Conservation (phyloP, 768 basidiomycete genomes). For the Kwoniella pini region DNA sequence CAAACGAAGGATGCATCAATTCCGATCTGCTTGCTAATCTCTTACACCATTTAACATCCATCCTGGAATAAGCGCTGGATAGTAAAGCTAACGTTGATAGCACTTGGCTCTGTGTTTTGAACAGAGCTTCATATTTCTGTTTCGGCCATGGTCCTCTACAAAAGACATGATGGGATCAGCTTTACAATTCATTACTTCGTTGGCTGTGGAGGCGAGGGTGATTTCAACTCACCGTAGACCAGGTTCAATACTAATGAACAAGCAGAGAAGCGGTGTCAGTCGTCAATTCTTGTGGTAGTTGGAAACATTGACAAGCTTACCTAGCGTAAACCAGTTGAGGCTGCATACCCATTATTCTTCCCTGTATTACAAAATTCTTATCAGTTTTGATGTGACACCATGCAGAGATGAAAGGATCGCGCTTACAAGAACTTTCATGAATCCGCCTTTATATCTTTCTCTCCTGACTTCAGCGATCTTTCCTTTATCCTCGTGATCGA, state of each 20-base stretch:
- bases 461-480: conserved; percentile 42
- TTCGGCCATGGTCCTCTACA: conserved; percentile 62
- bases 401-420: background rate
- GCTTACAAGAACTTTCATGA: conserved; percentile 46
- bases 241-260: conserved; percentile 31
- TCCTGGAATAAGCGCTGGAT: conserved; percentile 56
- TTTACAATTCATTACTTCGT: too few species aligned
- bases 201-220: conserved; percentile 40
- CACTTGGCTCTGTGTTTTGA: conserved; percentile 58
- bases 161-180: too few species aligned
- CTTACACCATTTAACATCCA: conserved; percentile 58
- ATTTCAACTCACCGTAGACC: conserved; percentile 28
- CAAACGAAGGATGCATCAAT: conserved; percentile 63
- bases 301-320: conserved; percentile 20
- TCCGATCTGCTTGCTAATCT: conserved; percentile 58
- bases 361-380: too few species aligned
- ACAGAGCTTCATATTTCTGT: conserved; percentile 58
- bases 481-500: conserved; percentile 28
- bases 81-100: conserved; percentile 54
- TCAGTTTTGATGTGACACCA: too few species aligned
- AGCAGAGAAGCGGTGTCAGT: too few species aligned
- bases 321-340: conserved; percentile 29
- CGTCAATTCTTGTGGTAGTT: too few species aligned
- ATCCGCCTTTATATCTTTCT: conserved; percentile 33
- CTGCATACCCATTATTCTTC: conserved; percentile 27